Evolutionary conservation across 2,329 filamentous ascomycete genomes (phyloP), one percentile per base, ranked within the genome.

Genomic region (Aspergillus texensis): DNA sequence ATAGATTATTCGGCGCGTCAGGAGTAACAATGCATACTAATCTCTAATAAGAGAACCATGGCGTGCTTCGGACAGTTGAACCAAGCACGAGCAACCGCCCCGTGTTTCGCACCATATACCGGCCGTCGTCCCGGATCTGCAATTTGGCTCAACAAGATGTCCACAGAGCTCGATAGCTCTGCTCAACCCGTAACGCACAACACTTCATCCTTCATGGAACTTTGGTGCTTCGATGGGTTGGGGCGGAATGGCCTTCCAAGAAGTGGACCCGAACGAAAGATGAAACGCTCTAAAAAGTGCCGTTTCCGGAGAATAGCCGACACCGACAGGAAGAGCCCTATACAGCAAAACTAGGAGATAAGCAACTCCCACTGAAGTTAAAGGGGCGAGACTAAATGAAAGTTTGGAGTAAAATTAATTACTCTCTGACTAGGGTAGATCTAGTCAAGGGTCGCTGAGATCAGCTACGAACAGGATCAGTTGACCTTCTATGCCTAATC

Each of bases 221-320:
- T 6, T 21, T 3, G 48, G 34, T 32, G 16, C 16, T 6, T 21
- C 21, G 12, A 19, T 12, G 19, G 10, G 28, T 32, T n/a, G 48
- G 28, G 28, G 48, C 10, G 28, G 48, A 52, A 52, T n/a, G 4
- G 9, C 48, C 4, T 28, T 6, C 10, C 16, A 32, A 52, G 48
- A 26, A 39, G 52, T 55, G 52, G 52, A 39, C 32, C 52, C 52
- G 6, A 55, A n/a, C 6, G 14, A 39, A 26, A 53, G 28, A 19
- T 59, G 57, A 59, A 52, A 59, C 57, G 46, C 45, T 32, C 57
- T 59, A 59, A 59, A 41, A 32, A 59, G 21, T 53, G 12, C 46
- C 34, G 24, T n/a, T 53, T 53, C 21, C 46, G 32, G 46, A 52
- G 34, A 50, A 59, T 59, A 39, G 34, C 52, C 52, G 57, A 43